Evolutionary conservation across 345 rosid species (phyloP), one percentile per base, ranked within the genome.

Genomic region (Barbarea vulgaris): DNA sequence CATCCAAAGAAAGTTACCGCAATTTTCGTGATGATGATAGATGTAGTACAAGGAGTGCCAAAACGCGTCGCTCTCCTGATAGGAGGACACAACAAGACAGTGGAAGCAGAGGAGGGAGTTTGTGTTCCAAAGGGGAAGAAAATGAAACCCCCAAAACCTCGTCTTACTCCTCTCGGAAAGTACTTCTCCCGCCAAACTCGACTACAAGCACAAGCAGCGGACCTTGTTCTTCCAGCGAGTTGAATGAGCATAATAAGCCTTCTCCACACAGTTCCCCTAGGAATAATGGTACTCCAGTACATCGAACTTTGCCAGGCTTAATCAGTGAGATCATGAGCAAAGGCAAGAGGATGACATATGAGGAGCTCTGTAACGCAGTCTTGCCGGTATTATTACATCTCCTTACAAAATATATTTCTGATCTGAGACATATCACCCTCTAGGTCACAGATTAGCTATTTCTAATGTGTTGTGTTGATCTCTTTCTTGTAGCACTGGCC

Each of bases 291-390:
- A 83, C 76, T 67, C 85, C 87, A 57, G 87, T 82, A 60, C 89
- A 83, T 83, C 91, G 80, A 64, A 92, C 99, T 24, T 82, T 95
- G 80, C 96, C 99, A 28, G 97, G 91, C 36, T 80, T 93, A 84
- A 89, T 96, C 70, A 88, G 86, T 77, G 96, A 93, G 71, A 96
- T 96, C 56, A 89, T 93, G 98, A 87, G 93, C 87, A 87, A 89
- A 88, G 91, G 99, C 71, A 85, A 73, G 82, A 89, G 95, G 75
- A 93, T 91, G 99, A 79, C 98, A 4, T 91, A 86, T 70, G 96
- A 93, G 78, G 97, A 93, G 80, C 98, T 96, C 60, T 96, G 95
- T 77, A 88, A 91, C 80, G 93, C 97, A 34, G 99, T 96, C 50
- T 73, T 96, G 67, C 99, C 97, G 77, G 97, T 96, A 93, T 79